Evolutionary conservation across 305 asterid genomes (phyloP), one percentile per base, ranked within the genome.

Genomic region (Solanum hybrid): DNA sequence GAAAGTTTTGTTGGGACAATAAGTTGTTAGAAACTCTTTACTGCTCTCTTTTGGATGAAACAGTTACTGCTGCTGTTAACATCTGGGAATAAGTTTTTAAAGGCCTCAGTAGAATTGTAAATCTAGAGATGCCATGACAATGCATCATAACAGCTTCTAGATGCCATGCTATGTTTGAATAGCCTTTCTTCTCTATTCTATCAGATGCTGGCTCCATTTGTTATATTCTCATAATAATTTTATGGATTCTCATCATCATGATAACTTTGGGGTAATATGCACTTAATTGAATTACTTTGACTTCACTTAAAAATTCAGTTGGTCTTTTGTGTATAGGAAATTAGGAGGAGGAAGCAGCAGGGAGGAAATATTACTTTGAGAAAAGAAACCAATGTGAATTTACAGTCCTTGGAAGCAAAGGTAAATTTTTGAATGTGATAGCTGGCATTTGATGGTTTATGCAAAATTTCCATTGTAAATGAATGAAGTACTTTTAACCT

Each of bases 271-370:
- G 42, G 19, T 51, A 27, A 45, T 82, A 45, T 45, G 42, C 73
- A 31, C 51, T 6, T 85, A 85, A 40, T 85, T 85, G 88, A 85
- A 2, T 60, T 34, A 60, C 88, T 85, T 32, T 60, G 24, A 60
- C 14, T 60, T 60, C 34, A 22, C 77, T 60, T 6, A 85, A 34
- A 34, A 85, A 42, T 60, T 60, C 77, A 60, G 34, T 85, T 85
- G 88, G 56, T 85, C n/a, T 56, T 85, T 85, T 71, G 38, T 73
- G 85, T 56, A 86, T 93, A 97, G 99, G 98, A 97, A 90, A 93
- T 96, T 91, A 95, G 97, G 95, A 97, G 99, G 95, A 95, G 93
- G 92, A 97, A 91, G 94, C 98, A 92, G 89, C 89, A 91, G 32
- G 95, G 95, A 66, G 95, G 95, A 91, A 90, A 89, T 88, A 81